Percentiles rank a stretch among this genome's conserved stretches.
Evolutionary conservation across 768 basidiomycete genomes (phyloP).

Genomic region (Boletus pseudopeckii): DNA sequence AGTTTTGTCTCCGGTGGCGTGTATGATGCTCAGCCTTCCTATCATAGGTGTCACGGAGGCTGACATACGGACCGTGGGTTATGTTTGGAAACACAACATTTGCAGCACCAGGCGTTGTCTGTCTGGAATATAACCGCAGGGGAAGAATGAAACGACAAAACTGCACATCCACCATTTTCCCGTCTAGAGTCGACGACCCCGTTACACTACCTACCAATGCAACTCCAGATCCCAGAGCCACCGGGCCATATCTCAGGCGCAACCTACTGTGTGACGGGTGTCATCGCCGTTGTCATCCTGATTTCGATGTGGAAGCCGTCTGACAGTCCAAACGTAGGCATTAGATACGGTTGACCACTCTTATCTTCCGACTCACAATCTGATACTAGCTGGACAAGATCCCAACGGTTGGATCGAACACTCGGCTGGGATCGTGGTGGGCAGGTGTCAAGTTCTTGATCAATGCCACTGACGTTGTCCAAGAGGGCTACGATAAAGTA

Average conservation of each 20-base stretch:
- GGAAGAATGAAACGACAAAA: neutral
- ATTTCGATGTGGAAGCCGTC: neutral
- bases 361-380: neutral
- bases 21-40: too few relatives aligned
- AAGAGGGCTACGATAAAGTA: slow-evolving; percentile 35
- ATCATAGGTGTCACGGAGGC: too few relatives aligned
- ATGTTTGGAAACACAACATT: too few relatives aligned
- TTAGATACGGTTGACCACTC: too few relatives aligned
- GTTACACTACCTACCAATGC: neutral
- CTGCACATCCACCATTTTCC: too few relatives aligned
- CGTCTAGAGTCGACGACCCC: neutral
- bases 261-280: neutral
- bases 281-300: neutral
- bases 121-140: neutral
- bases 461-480: slow-evolving; percentile 23
- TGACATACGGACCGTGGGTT: too few relatives aligned
- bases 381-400: slow-evolving; percentile 25
- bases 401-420: slow-evolving; percentile 30
- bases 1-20: too few relatives aligned
- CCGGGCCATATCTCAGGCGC: neutral
- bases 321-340: slow-evolving; percentile 1
- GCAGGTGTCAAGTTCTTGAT: slow-evolving; percentile 16
- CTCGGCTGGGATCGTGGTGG: slow-evolving; percentile 29
- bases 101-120: too few relatives aligned
- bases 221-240: neutral